Conservation (phyloP, 371 early-diverging fungal species). For the Rhizopus stolonifer region DNA sequence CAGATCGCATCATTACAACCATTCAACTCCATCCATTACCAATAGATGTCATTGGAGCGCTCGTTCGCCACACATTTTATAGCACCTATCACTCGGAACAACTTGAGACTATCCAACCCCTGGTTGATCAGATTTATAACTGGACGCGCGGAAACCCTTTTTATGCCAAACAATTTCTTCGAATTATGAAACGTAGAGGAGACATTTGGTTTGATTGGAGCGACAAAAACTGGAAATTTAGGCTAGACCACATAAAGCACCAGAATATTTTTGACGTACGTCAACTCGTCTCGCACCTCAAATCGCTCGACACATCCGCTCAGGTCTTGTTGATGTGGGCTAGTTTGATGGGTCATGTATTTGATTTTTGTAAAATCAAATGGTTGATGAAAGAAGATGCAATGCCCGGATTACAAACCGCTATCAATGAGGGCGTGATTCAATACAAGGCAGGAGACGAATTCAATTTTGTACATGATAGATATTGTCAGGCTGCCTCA, state of each 20-base stretch:
- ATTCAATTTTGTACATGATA: conserved; percentile 43
- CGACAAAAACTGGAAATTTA: conserved; percentile 42
- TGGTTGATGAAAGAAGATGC: conserved; percentile 30
- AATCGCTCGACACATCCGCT: conserved; percentile 29
- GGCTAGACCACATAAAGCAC: conserved; percentile 33
- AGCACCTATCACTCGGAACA: conserved; percentile 20
- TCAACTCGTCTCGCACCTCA: conserved; percentile 36
- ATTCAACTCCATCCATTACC: conserved; percentile 33
- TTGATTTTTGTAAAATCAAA: conserved; percentile 40
- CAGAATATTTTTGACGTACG: conserved; percentile 34
- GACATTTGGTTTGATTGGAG: conserved; percentile 51
- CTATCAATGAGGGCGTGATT: conserved; percentile 42
- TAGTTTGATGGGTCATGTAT: conserved; percentile 38
- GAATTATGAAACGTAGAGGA: conserved; percentile 41
- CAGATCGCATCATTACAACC: conserved; percentile 5
- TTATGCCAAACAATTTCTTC: conserved; percentile 41
- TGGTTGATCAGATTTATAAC: conserved; percentile 32
- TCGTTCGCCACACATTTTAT: conserved; percentile 39
- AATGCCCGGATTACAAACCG: conserved; percentile 37
- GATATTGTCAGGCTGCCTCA: conserved; percentile 43
- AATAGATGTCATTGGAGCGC: conserved; percentile 22
- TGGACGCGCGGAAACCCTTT: conserved; percentile 50
- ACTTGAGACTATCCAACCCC: conserved; percentile 12
- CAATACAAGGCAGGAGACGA: conserved; percentile 35
- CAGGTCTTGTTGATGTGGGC: conserved; percentile 45